phyloP scores from a whole-genome alignment of 148 eudicot genomes.

The Beta vulgaris region DNA sequence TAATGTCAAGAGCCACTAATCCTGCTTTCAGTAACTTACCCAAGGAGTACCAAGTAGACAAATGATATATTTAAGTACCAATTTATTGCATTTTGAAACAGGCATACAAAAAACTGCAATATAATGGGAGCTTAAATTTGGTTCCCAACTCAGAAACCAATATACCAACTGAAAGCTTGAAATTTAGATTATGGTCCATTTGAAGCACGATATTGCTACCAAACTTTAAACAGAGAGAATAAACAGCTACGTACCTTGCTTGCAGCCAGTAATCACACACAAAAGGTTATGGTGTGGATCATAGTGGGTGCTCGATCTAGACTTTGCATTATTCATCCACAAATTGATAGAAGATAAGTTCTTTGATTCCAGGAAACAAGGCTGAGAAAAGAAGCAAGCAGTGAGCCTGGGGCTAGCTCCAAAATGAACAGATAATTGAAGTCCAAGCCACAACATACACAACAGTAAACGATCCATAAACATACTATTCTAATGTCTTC shows the following conservation, averaged over 20 bases:
- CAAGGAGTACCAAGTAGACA: not conserved
- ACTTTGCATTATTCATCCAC: constrained; percentile 83
- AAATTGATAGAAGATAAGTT: constrained; percentile 64
- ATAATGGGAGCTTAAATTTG: not conserved
- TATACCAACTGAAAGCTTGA: not conserved
- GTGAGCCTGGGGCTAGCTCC: not conserved
- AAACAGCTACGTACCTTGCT: constrained; percentile 49
- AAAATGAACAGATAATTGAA: not conserved
- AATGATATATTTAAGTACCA: not conserved
- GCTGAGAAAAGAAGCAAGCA: constrained; percentile 43
- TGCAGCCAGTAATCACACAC: constrained; percentile 76
- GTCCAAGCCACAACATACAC: not conserved
- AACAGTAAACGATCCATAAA: constrained; percentile 7
- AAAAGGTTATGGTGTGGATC: constrained; percentile 94
- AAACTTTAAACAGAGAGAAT: not conserved
- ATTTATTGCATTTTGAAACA: constrained; percentile 2
- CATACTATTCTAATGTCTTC: constrained; percentile 69
- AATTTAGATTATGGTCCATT: not conserved
- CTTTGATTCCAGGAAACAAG: constrained; percentile 55
- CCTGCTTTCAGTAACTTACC: not conserved
- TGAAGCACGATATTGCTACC: not conserved
- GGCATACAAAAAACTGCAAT: not conserved
- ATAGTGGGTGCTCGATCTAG: constrained; percentile 93
- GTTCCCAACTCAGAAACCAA: not conserved
- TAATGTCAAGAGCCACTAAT: not conserved